These are phyloP conservation scores for Macrolepiota albuminosa DNA, from an alignment of 768 basidiomycete genomes.

Conservation along the genomic window DNA sequence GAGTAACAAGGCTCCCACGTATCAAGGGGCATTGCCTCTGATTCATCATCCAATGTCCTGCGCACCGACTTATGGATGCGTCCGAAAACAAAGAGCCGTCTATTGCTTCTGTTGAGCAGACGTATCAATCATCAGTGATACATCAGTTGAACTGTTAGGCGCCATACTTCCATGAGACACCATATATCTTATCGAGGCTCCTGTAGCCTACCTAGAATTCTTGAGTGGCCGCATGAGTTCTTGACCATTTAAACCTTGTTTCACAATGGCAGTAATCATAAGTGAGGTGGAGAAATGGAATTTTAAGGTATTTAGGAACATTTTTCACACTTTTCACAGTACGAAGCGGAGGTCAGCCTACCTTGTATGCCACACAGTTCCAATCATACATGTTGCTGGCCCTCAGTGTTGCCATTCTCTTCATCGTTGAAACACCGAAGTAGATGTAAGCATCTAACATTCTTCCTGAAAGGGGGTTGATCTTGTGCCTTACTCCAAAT, in stretches of 20 bases:
- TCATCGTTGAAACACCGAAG: not conserved
- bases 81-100: not conserved
- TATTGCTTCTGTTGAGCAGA: not conserved
- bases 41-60: not conserved
- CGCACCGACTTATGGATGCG: not conserved
- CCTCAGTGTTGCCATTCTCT: not conserved
- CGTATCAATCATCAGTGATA: too few relatives aligned
- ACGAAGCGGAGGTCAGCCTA: not conserved
- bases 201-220: not conserved
- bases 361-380: constrained; percentile 17
- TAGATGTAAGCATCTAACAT: not conserved
- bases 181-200: not conserved
- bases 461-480: not conserved
- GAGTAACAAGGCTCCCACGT: not conserved
- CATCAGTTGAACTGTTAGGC: not conserved
- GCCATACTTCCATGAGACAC: not conserved
- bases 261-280: not conserved
- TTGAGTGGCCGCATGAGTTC: not conserved
- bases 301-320: not conserved
- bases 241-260: not conserved
- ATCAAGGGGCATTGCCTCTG: not conserved
- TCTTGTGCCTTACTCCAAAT: not conserved
- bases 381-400: constrained; percentile 15
- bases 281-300: not conserved
- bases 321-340: not conserved